Evolutionary conservation across 2,329 filamentous ascomycete genomes (phyloP).

Genomic region (Fusarium guadeloupense): DNA sequence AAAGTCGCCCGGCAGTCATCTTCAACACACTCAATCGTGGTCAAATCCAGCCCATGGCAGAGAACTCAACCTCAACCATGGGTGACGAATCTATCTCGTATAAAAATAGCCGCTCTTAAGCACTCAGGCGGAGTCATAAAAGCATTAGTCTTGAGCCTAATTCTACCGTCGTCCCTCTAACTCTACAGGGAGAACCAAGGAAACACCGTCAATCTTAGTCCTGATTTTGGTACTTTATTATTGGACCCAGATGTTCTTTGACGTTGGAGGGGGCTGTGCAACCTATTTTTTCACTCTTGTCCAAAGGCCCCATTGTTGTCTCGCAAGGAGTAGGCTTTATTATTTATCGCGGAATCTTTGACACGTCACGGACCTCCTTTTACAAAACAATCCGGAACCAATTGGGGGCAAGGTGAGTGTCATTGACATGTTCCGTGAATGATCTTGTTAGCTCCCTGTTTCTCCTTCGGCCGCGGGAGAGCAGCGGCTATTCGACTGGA

Average conservation of each 20-base stretch:
- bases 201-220: neutral
- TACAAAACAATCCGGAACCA: conserved; percentile 23
- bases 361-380: conserved; percentile 42
- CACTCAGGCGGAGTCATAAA: neutral
- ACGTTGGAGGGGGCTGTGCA: conserved; percentile 27
- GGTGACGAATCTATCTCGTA: conserved; percentile 1
- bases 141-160: conserved; percentile 39
- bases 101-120: conserved; percentile 21
- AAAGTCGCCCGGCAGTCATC: too few species aligned
- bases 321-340: conserved; percentile 28
- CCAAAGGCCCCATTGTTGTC: conserved; percentile 21
- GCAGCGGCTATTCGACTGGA: neutral
- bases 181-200: conserved; percentile 5
- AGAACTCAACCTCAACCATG: conserved; percentile 1
- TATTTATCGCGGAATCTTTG: conserved; percentile 24
- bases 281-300: conserved; percentile 13
- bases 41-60: neutral
- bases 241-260: conserved; percentile 24
- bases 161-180: conserved; percentile 13
- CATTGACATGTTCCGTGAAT: conserved; percentile 21
- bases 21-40: too few species aligned
- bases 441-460: neutral
- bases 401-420: conserved; percentile 32
- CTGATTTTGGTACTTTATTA: conserved; percentile 2
- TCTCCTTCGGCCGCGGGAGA: conserved; percentile 5